phyloP scores from a whole-genome alignment of 2,329 filamentous ascomycete species.

The Pyricularia sp. region DNA sequence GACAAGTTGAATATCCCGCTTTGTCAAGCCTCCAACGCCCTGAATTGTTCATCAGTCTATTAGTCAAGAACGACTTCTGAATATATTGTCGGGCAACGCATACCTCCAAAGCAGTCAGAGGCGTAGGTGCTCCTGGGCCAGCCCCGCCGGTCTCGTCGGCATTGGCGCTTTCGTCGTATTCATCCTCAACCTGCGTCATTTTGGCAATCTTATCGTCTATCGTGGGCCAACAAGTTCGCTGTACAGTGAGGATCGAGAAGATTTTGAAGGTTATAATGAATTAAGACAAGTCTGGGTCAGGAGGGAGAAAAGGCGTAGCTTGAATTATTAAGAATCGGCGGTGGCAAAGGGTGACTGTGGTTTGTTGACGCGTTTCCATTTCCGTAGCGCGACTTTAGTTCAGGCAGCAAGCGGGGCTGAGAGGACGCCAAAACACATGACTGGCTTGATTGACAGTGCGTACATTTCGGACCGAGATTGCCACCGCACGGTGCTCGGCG shows the following conservation, averaged over 20 bases:
- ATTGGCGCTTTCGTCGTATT: slow-evolving; percentile 50
- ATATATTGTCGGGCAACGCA: slow-evolving; percentile 11
- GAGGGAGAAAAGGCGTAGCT: too few species aligned
- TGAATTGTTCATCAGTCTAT: slow-evolving; percentile 20
- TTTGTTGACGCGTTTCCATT: slow-evolving; percentile 10
- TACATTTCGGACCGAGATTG: background rate
- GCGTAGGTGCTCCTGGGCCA: slow-evolving; percentile 87
- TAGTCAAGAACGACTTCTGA: background rate
- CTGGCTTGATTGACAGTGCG: background rate
- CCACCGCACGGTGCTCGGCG: too few species aligned
- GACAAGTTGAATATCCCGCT: slow-evolving; percentile 86
- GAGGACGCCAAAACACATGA: slow-evolving; percentile 10
- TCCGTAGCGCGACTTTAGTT: background rate
- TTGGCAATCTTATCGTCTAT: background rate
- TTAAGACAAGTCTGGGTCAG: background rate
- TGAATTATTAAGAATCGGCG: background rate
- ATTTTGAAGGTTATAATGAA: background rate
- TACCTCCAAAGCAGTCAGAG: slow-evolving; percentile 76
- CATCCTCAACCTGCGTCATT: slow-evolving; percentile 36
- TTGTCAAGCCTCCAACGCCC: slow-evolving; percentile 83
- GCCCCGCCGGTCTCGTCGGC: slow-evolving; percentile 50
- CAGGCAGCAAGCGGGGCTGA: slow-evolving; percentile 3
- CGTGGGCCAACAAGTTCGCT: background rate
- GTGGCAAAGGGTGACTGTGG: slow-evolving; percentile 1
- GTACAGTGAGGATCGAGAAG: background rate